These are phyloP conservation scores for Nemania sp. DNA, from an alignment of 2,329 filamentous ascomycete genomes.

Conservation along the genomic window DNA sequence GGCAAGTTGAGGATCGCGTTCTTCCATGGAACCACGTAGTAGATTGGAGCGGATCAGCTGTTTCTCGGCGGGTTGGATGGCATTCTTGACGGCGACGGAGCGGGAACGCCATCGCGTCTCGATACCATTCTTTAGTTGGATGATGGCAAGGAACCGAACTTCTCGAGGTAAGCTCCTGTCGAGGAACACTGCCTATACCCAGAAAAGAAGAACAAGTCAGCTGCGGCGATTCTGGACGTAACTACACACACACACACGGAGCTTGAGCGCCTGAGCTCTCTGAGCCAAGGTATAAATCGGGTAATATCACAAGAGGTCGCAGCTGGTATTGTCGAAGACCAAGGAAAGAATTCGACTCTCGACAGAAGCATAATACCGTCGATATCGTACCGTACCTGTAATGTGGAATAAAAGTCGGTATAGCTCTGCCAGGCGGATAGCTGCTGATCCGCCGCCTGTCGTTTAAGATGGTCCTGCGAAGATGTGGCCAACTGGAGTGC, in stretches of 20 bases:
- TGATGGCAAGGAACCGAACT: slow-evolving; percentile 85
- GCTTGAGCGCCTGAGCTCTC: no score
- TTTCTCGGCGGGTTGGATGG: slow-evolving; percentile 77
- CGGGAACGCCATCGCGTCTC: slow-evolving; percentile 88
- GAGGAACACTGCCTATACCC: slow-evolving; percentile 72
- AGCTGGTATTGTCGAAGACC: no score
- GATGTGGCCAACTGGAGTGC: slow-evolving; percentile 68
- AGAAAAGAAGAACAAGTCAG: background rate
- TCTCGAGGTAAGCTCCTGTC: slow-evolving; percentile 77
- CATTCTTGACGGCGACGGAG: slow-evolving; percentile 57
- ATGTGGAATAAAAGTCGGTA: slow-evolving; percentile 66
- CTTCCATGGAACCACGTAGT: slow-evolving; percentile 75
- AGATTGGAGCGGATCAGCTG: slow-evolving; percentile 73
- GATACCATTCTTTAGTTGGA: slow-evolving; percentile 95
- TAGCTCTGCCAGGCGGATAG: slow-evolving; percentile 73
- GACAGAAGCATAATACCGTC: slow-evolving; percentile 5
- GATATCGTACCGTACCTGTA: slow-evolving; percentile 59
- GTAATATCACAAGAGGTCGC: no score
- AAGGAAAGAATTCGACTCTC: no score
- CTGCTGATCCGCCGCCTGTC: slow-evolving; percentile 71
- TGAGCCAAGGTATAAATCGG: no score
- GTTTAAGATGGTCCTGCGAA: slow-evolving; percentile 59
- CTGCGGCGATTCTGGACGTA: no score
- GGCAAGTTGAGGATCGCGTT: slow-evolving; percentile 75
- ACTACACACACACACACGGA: no score